phyloP scores from a whole-genome alignment of 768 basidiomycete genomes.

The Rhodotorula toruloides region DNA sequence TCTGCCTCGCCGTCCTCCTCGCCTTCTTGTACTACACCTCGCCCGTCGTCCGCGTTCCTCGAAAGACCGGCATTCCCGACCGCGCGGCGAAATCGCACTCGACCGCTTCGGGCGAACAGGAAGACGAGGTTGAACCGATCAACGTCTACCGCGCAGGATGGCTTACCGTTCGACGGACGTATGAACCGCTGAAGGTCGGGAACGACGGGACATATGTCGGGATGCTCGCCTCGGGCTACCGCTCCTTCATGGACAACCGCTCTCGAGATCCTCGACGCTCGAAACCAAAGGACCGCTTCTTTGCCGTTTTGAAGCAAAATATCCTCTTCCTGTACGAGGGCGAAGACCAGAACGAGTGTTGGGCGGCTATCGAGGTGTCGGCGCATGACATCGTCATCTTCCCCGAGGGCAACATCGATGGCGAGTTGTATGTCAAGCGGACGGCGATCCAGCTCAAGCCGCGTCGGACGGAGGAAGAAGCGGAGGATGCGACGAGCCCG shows the following conservation, averaged over 20 bases:
- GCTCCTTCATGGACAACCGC: slow-evolving; percentile 41
- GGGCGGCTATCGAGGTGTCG: slow-evolving; percentile 79
- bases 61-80: neutral
- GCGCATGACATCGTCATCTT: slow-evolving; percentile 69
- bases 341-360: slow-evolving; percentile 82
- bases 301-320: slow-evolving; percentile 81
- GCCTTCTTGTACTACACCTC: slow-evolving; percentile 45
- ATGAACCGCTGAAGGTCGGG: slow-evolving; percentile 26
- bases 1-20: slow-evolving; percentile 59
- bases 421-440: slow-evolving; percentile 82
- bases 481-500: slow-evolving; percentile 34
- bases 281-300: slow-evolving; percentile 88
- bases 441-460: slow-evolving; percentile 62
- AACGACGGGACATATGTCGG: slow-evolving; percentile 34
- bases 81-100: too few species aligned
- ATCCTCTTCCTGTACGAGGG: slow-evolving; percentile 91
- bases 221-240: slow-evolving; percentile 41
- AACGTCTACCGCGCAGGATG: slow-evolving; percentile 54
- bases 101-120: too few species aligned
- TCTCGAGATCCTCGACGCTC: slow-evolving; percentile 71
- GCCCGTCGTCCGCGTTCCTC: slow-evolving; percentile 20
- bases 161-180: slow-evolving; percentile 59
- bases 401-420: slow-evolving; percentile 62
- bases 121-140: slow-evolving; percentile 40
- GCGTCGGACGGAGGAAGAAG: slow-evolving; percentile 32